A percentile compares a stretch with the other conserved stretches of the same genome.
Evolutionary conservation across 192 early-diverging fungal genomes (phyloP).

Genomic region (Coemansia sp.): DNA sequence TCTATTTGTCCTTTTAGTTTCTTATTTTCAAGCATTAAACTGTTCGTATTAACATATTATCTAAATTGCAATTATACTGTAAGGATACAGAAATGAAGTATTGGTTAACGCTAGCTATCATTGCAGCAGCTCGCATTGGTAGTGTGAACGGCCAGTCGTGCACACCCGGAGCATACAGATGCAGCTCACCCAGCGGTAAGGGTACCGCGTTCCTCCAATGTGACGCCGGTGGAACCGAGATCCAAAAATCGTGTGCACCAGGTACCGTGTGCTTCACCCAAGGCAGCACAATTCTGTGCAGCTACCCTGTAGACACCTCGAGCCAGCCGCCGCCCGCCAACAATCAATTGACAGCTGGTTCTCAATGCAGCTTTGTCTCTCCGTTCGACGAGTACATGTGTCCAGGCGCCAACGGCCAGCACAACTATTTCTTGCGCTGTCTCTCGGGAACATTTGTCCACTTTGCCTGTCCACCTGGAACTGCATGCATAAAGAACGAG

Average conservation of each 20-base stretch:
- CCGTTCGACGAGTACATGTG: slow-evolving; percentile 49
- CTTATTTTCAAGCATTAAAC: not conserved
- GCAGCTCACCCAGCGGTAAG: slow-evolving; percentile 32
- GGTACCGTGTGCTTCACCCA: slow-evolving; percentile 50
- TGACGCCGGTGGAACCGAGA: slow-evolving; percentile 24
- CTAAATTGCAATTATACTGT: not conserved
- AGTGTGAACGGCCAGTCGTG: slow-evolving; percentile 17
- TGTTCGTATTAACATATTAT: slow-evolving; percentile 3
- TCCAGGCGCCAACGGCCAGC: slow-evolving; percentile 33
- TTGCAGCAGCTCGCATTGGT: not conserved
- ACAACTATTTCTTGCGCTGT: slow-evolving; percentile 44
- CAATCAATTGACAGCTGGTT: slow-evolving; percentile 18
- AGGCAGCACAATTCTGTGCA: slow-evolving; percentile 43
- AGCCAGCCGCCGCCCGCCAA: slow-evolving; percentile 25
- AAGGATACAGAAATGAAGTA: slow-evolving; percentile 4
- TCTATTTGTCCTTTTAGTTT: not conserved
- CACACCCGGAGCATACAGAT: slow-evolving; percentile 38
- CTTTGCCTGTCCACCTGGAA: slow-evolving; percentile 47
- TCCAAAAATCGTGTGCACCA: slow-evolving; percentile 41
- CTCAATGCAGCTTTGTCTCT: slow-evolving; percentile 30
- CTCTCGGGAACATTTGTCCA: slow-evolving; percentile 40
- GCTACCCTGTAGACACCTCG: slow-evolving; percentile 28
- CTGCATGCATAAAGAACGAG: slow-evolving; percentile 37
- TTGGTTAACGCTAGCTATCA: not conserved
- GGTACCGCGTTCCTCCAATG: slow-evolving; percentile 38